These are phyloP conservation scores for Rubia balearica DNA, from an alignment of 305 asterid species.

Conservation along the genomic window DNA sequence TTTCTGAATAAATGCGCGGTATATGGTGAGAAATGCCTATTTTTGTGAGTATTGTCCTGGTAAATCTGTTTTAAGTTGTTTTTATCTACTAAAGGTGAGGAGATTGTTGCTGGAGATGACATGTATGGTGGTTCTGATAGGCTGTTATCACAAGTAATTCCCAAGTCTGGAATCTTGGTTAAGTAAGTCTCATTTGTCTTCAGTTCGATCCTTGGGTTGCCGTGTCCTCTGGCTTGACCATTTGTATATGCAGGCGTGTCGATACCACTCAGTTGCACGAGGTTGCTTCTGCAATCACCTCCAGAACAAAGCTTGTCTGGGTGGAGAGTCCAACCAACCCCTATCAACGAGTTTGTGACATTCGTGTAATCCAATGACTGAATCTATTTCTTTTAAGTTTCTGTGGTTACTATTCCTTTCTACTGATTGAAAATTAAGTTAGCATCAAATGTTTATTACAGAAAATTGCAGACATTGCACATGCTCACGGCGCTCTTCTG, in stretches of 20 bases:
- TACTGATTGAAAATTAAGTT: neutral
- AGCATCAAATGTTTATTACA: constrained; percentile 22
- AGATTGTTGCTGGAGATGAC: constrained; percentile 87
- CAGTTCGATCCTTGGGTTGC: neutral
- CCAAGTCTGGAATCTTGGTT: constrained; percentile 66
- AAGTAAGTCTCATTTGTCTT: constrained; percentile 40
- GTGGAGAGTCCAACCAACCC: constrained; percentile 95
- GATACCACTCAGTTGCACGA: constrained; percentile 67
- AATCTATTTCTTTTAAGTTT: neutral
- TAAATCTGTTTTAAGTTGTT: neutral
- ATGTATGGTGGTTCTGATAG: constrained; percentile 95
- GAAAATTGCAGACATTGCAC: constrained; percentile 86
- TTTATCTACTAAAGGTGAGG: constrained; percentile 44
- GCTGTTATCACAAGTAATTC: constrained; percentile 61
- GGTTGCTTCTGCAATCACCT: constrained; percentile 62
- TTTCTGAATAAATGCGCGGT: neutral
- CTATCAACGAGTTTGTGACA: constrained; percentile 74
- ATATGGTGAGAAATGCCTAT: neutral
- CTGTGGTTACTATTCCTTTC: neutral
- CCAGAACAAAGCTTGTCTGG: constrained; percentile 82
- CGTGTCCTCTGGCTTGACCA: constrained; percentile 10
- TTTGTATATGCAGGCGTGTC: constrained; percentile 47
- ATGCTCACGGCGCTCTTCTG: constrained; percentile 69
- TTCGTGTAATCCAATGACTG: constrained; percentile 41
- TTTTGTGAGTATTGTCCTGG: neutral